phyloP scores from a whole-genome alignment of 257 asterid genomes.

The Agastache rugosa region DNA sequence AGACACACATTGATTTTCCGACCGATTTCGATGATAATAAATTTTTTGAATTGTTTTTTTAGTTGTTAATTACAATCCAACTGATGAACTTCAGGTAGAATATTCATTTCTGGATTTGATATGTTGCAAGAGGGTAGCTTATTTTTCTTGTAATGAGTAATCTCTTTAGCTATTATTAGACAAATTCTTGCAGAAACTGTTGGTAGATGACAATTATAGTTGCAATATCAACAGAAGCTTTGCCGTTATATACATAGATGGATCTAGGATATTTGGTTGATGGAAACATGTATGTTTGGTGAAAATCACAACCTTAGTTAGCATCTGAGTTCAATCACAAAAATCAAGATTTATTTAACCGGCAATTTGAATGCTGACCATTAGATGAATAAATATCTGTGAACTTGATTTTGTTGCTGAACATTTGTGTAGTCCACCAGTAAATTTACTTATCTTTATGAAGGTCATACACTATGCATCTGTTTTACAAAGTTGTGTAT shows the following conservation, averaged over 20 bases:
- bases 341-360: neutral
- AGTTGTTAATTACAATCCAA: neutral
- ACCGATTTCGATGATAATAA: neutral
- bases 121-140: neutral
- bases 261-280: conserved; percentile 14
- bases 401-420: conserved; percentile 10
- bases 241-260: neutral
- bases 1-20: neutral
- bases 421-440: neutral
- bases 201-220: conserved; percentile 19
- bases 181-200: neutral
- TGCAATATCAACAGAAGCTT: neutral
- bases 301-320: neutral
- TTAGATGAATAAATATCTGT: neutral
- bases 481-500: neutral
- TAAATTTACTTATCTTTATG: neutral
- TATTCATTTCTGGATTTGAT: conserved; percentile 17
- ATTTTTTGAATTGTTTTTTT: neutral
- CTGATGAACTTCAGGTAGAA: neutral
- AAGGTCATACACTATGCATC: neutral
- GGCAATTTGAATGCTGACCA: neutral
- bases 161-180: too few species aligned
- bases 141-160: neutral
- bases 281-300: neutral
- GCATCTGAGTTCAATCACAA: neutral